phyloP scores from a whole-genome alignment of 2,329 filamentous ascomycete genomes.

The Piedraia hortae region DNA sequence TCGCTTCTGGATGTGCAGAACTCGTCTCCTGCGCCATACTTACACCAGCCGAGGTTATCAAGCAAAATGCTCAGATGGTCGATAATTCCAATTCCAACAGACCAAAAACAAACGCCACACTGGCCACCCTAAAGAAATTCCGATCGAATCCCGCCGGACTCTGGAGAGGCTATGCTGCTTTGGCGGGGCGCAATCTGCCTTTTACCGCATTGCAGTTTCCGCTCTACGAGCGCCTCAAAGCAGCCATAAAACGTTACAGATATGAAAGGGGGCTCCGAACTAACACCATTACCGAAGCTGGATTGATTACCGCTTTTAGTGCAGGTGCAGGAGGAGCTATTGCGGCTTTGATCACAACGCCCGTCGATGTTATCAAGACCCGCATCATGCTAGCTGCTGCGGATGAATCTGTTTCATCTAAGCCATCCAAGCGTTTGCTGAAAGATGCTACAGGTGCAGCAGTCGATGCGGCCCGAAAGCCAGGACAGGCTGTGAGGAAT shows the following conservation, averaged over 20 bases:
- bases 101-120: slow-evolving; percentile 20
- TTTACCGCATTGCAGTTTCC: slow-evolving; percentile 79
- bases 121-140: slow-evolving; percentile 30
- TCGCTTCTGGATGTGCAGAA: slow-evolving; percentile 51
- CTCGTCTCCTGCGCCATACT: slow-evolving; percentile 65
- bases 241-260: slow-evolving; percentile 21
- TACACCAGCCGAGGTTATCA: slow-evolving; percentile 70
- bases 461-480: slow-evolving; percentile 9
- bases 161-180: slow-evolving; percentile 50
- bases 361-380: slow-evolving; percentile 73
- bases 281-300: slow-evolving; percentile 33
- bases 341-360: slow-evolving; percentile 60
- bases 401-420: too few species aligned
- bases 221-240: slow-evolving; percentile 47
- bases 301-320: slow-evolving; percentile 40
- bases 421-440: slow-evolving; percentile 6
- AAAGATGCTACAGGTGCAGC: slow-evolving; percentile 17
- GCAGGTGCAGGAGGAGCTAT: slow-evolving; percentile 48
- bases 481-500: slow-evolving; percentile 10
- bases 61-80: slow-evolving; percentile 81
- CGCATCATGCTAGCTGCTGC: slow-evolving; percentile 52
- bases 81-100: slow-evolving; percentile 13
- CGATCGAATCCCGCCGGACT: slow-evolving; percentile 25
- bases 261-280: slow-evolving; percentile 13
- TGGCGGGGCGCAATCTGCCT: slow-evolving; percentile 58